Base-by-base conservation (phyloP, 129 eudicot genomes). In the Pulicaria dysenterica region DNA sequence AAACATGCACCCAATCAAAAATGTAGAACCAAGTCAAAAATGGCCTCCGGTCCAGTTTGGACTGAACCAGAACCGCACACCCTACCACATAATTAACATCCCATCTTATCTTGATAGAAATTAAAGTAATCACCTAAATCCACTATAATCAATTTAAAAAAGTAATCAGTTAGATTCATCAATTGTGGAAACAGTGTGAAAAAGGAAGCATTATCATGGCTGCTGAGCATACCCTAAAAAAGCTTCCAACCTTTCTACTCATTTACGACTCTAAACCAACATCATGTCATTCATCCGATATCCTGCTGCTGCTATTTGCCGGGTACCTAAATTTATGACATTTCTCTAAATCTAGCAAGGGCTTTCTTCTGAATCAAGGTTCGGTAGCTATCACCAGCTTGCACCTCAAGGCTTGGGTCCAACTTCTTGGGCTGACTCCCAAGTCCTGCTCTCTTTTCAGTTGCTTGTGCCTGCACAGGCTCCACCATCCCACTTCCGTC, bases 401-500 rank as follows among this genome's bases (percentile, higher is more conserved):
- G 97, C 63, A 88, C 99, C 77, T 94, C 99, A 11, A 94, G 89
- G 84, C 75, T 81, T 0, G 99, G 97, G 56, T 90, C 98, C 62
- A 84, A 61, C 83, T 90, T 94, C 82, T 90, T 90, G 4, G 91
- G 91, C 49, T 90, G 99, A 85, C 87, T 86, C 53, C 99, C 99
- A 4, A 94, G 84, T 34, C 99, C 99, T 0, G 97, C 97, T 75
- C 99, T 82, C 64, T 81, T 82, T 66, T 88, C 99, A 3, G 74
- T 78, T 17, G 91, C 82, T 70, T 86, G 91, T 1, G 99, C 96
- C 74, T 86, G 97, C 63, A 94, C 99, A 1, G 99, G 99, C 84
- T 94, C 99, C 60, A 94, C 94, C 93, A 94, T 86, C 14, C 99
- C 99, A 58, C 96, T 94, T 37, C 99, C 97, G 49, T 94, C 96